phyloP scores from a whole-genome alignment of 2,329 filamentous ascomycete species.

The Colletotrichum lupini region DNA sequence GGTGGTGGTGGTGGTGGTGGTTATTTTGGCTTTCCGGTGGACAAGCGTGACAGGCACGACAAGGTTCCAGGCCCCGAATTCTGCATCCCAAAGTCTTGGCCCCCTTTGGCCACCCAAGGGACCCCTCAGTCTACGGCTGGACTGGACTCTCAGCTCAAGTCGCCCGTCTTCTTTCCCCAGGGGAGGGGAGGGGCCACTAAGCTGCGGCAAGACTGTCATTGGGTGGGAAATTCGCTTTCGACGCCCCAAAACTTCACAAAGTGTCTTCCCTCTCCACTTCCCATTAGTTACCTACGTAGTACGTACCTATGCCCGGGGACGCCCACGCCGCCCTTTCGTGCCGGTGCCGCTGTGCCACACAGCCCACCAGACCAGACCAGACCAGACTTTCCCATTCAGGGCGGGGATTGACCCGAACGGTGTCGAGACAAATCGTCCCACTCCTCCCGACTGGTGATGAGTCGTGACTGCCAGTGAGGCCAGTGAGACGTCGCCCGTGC shows the following conservation, averaged over 20 bases:
- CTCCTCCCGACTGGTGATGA: neutral
- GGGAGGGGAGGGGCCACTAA: neutral
- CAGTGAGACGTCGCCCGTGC: constrained; percentile 25
- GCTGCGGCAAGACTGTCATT: constrained; percentile 4
- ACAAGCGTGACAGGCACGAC: neutral
- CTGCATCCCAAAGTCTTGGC: constrained; percentile 1
- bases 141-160: neutral
- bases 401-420: too few relatives aligned
- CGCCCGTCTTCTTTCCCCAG: neutral
- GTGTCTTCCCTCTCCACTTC: constrained; percentile 9
- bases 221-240: neutral
- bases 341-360: neutral
- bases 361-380: neutral
- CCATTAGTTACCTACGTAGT: too few relatives aligned
- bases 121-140: neutral
- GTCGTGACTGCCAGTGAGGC: neutral
- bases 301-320: too few relatives aligned
- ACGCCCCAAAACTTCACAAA: too few relatives aligned
- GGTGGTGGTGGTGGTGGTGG: neutral
- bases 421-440: constrained; percentile 21
- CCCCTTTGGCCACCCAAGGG: constrained; percentile 1
- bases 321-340: neutral
- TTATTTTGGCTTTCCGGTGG: constrained; percentile 7
- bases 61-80: constrained; percentile 13
- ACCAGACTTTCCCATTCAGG: neutral